Conservation (phyloP, 768 basidiomycete genomes). For the Lentinula lateritia region DNA sequence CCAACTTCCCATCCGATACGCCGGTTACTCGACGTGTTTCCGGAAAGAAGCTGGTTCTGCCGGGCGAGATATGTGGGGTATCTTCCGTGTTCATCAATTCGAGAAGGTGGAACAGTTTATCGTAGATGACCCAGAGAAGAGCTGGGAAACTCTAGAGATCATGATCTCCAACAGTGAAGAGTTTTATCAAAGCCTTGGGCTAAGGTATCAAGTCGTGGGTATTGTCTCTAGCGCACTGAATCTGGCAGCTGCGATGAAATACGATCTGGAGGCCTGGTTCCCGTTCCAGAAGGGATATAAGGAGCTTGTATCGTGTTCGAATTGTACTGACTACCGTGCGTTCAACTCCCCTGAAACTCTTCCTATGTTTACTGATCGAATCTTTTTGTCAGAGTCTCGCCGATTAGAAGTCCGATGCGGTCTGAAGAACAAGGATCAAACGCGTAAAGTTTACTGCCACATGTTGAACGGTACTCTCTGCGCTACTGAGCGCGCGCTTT, state of each 20-base stretch:
- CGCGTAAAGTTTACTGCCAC: slow-evolving; percentile 92
- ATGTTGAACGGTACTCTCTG: slow-evolving; percentile 99
- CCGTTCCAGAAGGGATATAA: slow-evolving; percentile 96
- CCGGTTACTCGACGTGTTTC: slow-evolving; percentile 94
- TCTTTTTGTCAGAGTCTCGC: slow-evolving; percentile 64
- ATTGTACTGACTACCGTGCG: slow-evolving; percentile 99
- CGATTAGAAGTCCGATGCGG: slow-evolving; percentile 92
- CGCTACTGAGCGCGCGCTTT: slow-evolving; percentile 93
- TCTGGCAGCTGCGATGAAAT: slow-evolving; percentile 95
- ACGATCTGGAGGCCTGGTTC: slow-evolving; percentile 98
- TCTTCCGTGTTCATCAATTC: slow-evolving; percentile 99
- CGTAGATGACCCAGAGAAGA: slow-evolving; percentile 90
- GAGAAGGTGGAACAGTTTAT: slow-evolving; percentile 99
- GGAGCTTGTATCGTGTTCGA: slow-evolving; percentile 96
- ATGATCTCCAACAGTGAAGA: slow-evolving; percentile 90
- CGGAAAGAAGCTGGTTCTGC: slow-evolving; percentile 98
- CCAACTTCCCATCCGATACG: slow-evolving; percentile 89
- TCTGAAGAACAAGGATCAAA: slow-evolving; percentile 84
- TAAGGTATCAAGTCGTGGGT: slow-evolving; percentile 88
- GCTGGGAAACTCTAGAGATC: slow-evolving; percentile 88
- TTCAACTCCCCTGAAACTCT: not conserved
- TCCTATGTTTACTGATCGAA: not conserved
- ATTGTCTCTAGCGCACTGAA: slow-evolving; percentile 98
- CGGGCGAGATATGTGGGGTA: slow-evolving; percentile 98
- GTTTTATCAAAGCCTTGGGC: slow-evolving; percentile 92